Conservation (phyloP, 352 stramenopile species). For the Hyphochytrium catenoides region DNA sequence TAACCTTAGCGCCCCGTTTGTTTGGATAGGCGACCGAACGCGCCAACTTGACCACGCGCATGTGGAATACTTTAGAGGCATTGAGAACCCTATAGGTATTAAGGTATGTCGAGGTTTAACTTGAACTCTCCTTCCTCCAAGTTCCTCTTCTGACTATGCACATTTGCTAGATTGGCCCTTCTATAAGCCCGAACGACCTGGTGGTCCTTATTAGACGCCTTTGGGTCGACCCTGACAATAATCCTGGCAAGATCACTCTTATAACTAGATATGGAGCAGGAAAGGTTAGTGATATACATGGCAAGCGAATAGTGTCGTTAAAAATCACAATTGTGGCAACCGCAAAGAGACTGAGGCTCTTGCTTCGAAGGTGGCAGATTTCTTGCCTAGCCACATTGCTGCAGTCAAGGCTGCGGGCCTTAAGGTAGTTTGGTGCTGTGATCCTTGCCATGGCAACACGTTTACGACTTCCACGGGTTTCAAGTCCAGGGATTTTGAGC, state of each 20-base stretch:
- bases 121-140: too few species aligned
- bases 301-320: conserved; percentile 1
- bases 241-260: conserved; percentile 87
- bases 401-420: conserved; percentile 79
- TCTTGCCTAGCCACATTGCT: conserved; percentile 83
- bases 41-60: conserved; percentile 90
- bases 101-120: too few species aligned
- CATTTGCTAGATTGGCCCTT: conserved; percentile 48
- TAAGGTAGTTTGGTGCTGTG: conserved; percentile 89
- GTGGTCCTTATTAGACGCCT: conserved; percentile 82
- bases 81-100: conserved; percentile 94
- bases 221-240: conserved; percentile 70
- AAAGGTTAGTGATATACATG: conserved; percentile 22
- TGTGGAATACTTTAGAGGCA: conserved; percentile 91
- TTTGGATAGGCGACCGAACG: conserved; percentile 96
- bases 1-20: conserved; percentile 91
- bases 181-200: conserved; percentile 79
- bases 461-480: conserved; percentile 81
- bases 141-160: not conserved
- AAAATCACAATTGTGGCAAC: too few species aligned
- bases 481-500: conserved; percentile 92
- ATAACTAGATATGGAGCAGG: conserved; percentile 93
- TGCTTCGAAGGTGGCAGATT: conserved; percentile 26
- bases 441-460: conserved; percentile 93
- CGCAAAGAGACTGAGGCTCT: too few species aligned